phyloP scores from a whole-genome alignment of 2,329 filamentous ascomycete genomes.

The Cordyceps pruinosa region DNA sequence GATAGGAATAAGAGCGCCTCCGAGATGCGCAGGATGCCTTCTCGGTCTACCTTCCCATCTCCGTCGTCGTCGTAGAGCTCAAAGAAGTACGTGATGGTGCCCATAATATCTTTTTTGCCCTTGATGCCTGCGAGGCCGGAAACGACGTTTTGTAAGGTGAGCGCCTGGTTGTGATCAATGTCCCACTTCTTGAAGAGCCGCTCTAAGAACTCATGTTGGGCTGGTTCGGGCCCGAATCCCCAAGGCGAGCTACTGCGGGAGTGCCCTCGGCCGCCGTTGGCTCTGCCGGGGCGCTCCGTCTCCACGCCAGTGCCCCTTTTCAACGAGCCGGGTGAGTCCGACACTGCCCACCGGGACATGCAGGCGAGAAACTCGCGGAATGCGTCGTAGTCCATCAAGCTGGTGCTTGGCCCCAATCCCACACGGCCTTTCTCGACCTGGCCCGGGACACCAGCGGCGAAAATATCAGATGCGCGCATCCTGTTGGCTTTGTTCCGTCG shows the following conservation, averaged over 20 bases:
- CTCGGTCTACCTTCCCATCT: constrained; percentile 86
- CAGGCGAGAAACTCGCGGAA: constrained; percentile 90
- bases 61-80: constrained; percentile 91
- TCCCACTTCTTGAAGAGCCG: constrained; percentile 88
- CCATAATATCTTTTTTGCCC: constrained; percentile 93
- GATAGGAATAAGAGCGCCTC: constrained; percentile 91
- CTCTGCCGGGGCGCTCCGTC: constrained; percentile 53
- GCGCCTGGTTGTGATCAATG: constrained; percentile 62
- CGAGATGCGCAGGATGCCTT: constrained; percentile 90
- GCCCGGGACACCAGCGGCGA: constrained; percentile 33
- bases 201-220: constrained; percentile 91
- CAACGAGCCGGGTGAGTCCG: constrained; percentile 67
- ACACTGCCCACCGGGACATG: constrained; percentile 87
- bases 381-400: constrained; percentile 93
- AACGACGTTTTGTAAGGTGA: constrained; percentile 88
- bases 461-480: constrained; percentile 31
- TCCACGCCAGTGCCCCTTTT: constrained; percentile 40
- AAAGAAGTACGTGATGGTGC: constrained; percentile 95
- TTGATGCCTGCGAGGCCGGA: constrained; percentile 86
- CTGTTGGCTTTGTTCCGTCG: constrained; percentile 56
- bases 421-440: constrained; percentile 77
- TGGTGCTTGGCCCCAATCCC: constrained; percentile 80
- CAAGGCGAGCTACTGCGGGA: constrained; percentile 42
- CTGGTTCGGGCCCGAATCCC: constrained; percentile 58
- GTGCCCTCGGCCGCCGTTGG: constrained; percentile 46